Evolutionary conservation across 208 protist genomes (phyloP).

Genomic region (Crithidia mellificae): DNA sequence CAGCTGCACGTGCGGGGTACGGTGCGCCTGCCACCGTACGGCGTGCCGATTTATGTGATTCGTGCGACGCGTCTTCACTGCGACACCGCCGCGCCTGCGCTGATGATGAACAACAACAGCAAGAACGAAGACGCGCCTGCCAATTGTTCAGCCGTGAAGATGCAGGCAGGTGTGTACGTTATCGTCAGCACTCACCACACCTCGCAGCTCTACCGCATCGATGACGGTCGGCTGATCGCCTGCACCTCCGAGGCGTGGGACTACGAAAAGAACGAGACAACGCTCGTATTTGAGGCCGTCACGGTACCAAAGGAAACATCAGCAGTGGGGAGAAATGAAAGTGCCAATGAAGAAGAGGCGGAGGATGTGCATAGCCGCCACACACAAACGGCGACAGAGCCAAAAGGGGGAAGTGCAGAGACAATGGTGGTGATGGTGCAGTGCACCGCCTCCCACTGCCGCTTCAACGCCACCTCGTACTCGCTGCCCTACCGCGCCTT

Average conservation of each 20-base stretch:
- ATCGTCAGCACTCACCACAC: constrained; percentile 24
- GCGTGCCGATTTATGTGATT: constrained; percentile 5
- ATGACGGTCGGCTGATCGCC: constrained; percentile 3
- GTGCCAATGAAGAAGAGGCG: not conserved
- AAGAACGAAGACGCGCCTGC: not conserved
- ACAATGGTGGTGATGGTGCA: constrained; percentile 20
- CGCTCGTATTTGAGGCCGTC: constrained; percentile 24
- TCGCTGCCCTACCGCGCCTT: constrained; percentile 14
- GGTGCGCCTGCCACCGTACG: constrained; percentile 12
- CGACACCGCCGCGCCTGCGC: not conserved
- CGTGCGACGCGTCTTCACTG: not conserved
- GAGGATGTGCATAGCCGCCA: too few species aligned
- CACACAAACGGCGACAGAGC: too few species aligned
- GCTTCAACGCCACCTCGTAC: constrained; percentile 7
- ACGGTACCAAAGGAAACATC: not conserved
- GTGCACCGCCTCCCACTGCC: constrained; percentile 28
- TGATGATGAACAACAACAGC: not conserved
- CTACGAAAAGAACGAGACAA: constrained; percentile 23
- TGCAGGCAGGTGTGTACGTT: constrained; percentile 25
- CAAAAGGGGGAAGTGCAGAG: too few species aligned
- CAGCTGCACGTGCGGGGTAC: constrained; percentile 30
- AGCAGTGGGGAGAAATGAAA: too few species aligned
- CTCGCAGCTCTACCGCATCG: constrained; percentile 27
- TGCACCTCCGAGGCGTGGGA: constrained; percentile 16
- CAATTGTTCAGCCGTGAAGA: too few species aligned